Evolutionary conservation across 2,329 filamentous ascomycete species (phyloP).

Genomic region (Aspergillus hiratsukae): DNA sequence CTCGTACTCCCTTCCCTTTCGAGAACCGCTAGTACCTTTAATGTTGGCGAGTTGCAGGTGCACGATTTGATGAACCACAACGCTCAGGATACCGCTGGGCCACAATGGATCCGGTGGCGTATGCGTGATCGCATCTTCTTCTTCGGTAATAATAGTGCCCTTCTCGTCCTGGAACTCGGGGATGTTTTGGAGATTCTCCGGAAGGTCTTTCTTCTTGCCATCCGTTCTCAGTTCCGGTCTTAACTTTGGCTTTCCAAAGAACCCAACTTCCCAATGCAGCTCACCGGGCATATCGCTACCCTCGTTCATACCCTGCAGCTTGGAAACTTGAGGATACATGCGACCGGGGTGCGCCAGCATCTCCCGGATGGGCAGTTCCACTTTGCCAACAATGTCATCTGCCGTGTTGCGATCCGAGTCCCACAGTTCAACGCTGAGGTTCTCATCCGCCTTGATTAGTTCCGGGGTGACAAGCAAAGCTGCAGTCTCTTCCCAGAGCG

Average conservation of each 20-base stretch:
- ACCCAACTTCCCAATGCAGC: constrained; percentile 93
- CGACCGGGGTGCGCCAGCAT: constrained; percentile 90
- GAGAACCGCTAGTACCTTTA: constrained; percentile 75
- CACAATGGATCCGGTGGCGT: constrained; percentile 95
- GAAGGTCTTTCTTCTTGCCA: constrained; percentile 75
- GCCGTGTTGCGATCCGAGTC: constrained; percentile 89
- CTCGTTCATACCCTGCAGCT: constrained; percentile 74
- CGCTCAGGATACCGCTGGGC: constrained; percentile 82
- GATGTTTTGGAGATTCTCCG: constrained; percentile 66
- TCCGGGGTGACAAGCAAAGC: constrained; percentile 83
- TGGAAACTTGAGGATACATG: constrained; percentile 87
- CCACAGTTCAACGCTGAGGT: constrained; percentile 91
- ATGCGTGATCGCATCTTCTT: constrained; percentile 80
- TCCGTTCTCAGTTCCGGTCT: constrained; percentile 78
- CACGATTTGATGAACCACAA: constrained; percentile 91
- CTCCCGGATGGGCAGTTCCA: constrained; percentile 89
- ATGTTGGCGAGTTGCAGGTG: constrained; percentile 89
- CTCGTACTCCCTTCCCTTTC: constrained; percentile 82
- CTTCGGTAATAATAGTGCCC: constrained; percentile 64
- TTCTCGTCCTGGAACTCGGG: constrained; percentile 84
- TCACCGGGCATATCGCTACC: constrained; percentile 88
- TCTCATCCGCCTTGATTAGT: constrained; percentile 88
- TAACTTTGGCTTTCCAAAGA: constrained; percentile 87
- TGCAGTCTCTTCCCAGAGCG: constrained; percentile 83
- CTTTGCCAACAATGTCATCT: constrained; percentile 91